Conservation (phyloP, 140 eudicot genomes). For the Cichorium intybus region DNA sequence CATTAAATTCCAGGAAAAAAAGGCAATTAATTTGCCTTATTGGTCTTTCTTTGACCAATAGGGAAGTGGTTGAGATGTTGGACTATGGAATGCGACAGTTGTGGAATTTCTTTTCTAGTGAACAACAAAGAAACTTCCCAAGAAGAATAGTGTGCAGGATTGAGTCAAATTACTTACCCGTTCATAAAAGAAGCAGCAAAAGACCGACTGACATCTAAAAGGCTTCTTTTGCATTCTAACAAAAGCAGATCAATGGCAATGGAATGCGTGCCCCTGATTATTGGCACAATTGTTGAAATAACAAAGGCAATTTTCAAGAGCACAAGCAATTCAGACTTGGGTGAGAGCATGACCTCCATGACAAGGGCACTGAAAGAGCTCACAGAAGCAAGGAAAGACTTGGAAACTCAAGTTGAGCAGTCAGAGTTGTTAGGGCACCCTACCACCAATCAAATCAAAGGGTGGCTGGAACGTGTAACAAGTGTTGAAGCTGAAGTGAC, state of each 20-base stretch:
- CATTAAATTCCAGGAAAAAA: too few relatives aligned
- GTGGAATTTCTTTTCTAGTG: neutral
- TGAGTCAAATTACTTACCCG: neutral
- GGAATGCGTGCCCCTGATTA: conserved; percentile 4
- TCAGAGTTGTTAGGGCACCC: conserved; percentile 26
- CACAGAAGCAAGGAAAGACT: conserved; percentile 28
- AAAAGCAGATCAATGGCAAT: conserved; percentile 5
- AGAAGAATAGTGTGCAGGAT: neutral
- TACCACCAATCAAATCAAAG: conserved; percentile 34
- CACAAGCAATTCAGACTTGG: conserved; percentile 13
- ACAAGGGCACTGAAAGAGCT: conserved; percentile 15
- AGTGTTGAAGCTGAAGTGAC: conserved; percentile 29
- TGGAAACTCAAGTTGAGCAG: conserved; percentile 27
- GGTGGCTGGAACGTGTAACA: conserved; percentile 38
- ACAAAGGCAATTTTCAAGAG: neutral
- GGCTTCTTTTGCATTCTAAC: neutral
- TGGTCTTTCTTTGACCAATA: neutral
- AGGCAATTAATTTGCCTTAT: neutral
- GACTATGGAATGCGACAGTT: neutral
- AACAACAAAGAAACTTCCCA: neutral
- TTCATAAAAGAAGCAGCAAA: conserved; percentile 1
- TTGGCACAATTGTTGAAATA: neutral
- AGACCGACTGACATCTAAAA: neutral
- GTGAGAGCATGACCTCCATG: conserved; percentile 10
- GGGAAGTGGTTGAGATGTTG: neutral